Conservation (phyloP, 2,329 filamentous ascomycete species). For the Knufia petricola region DNA sequence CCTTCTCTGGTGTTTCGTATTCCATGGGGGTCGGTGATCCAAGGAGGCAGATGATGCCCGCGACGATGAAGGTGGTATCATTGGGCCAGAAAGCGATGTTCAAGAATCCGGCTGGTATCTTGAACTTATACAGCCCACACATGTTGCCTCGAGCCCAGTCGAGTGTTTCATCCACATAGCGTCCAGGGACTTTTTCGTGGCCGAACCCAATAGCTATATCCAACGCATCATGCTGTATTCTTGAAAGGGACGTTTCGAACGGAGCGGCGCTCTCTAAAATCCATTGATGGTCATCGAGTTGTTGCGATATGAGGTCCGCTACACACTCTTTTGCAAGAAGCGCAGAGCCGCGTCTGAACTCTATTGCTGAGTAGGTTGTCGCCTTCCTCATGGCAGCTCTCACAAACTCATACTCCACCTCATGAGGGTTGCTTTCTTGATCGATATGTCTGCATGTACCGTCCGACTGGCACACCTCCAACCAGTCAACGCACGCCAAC, state of each 20-base stretch:
- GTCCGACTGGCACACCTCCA: conserved; percentile 7
- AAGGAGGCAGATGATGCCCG: not conserved
- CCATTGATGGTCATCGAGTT: conserved; percentile 5
- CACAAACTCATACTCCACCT: conserved; percentile 5
- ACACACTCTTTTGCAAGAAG: conserved; percentile 1
- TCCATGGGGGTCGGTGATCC: too few relatives aligned
- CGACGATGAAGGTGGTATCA: not conserved
- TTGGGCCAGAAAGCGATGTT: too few relatives aligned
- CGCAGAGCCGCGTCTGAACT: conserved; percentile 1
- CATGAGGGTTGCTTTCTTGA: not conserved
- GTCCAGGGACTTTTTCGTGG: not conserved
- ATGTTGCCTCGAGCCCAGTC: not conserved
- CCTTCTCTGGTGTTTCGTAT: too few relatives aligned
- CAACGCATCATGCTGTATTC: conserved; percentile 9
- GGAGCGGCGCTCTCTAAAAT: conserved; percentile 3
- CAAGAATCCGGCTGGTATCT: not conserved
- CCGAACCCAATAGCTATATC: conserved; percentile 8
- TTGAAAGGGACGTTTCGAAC: conserved; percentile 9
- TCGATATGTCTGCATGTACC: not conserved
- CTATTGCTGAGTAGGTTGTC: not conserved
- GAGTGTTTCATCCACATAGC: not conserved
- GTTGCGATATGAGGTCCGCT: not conserved
- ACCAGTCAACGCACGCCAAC: conserved; percentile 10
- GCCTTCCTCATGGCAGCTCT: conserved; percentile 3
- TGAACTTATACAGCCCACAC: not conserved